Evolutionary conservation across 2,329 filamentous ascomycete genomes (phyloP), one percentile per base, ranked within the genome.

Genomic region (Penicillium sp.): DNA sequence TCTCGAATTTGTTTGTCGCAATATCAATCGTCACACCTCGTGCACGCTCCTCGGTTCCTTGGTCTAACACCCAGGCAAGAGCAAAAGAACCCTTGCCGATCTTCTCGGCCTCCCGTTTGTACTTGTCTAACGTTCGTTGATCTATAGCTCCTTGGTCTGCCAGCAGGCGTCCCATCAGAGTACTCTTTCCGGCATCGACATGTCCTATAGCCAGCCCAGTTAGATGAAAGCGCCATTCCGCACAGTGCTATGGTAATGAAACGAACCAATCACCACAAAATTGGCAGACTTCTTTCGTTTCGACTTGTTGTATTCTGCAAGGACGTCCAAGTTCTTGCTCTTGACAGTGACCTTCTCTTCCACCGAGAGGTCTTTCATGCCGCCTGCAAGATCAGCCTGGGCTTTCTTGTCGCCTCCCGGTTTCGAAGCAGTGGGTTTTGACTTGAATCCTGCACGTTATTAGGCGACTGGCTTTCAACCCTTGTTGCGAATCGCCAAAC

Each of bases 161-260:
- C 4, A 98, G 72, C 18, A 98, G 68, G n/a, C 93, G 82, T 0
- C 91, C 93, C 91, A 98, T 97, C 25, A 98, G 76, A 4, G 93
- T 98, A 63, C 89, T 96, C 68, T 98, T 98, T 36, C 93, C 93
- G 36, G 94, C 91, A 64, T 98, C 93, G 39, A 98, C 93, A 63
- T 98, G 93, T 10, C 93, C 89, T 88, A 18, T 3, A 21, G 61
- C 40, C 3, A 47, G 50, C 41, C 62, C 48, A 58, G 48, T 33
- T 34, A 58, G 59, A 6, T 27, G 25, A n/a, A n/a, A n/a, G n/a
- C n/a, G n/a, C n/a, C 14, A 23, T 23, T 7, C 21, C 7, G 7
- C 25, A 7, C 11, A 13, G 11, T 6, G 11, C 25, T 6, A 27
- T 27, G 11, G 10, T 4, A 7, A 23, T 23, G 25, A n/a, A 33